Base-by-base conservation (phyloP, 2,329 filamentous ascomycete species). In the Penicillium italicum region DNA sequence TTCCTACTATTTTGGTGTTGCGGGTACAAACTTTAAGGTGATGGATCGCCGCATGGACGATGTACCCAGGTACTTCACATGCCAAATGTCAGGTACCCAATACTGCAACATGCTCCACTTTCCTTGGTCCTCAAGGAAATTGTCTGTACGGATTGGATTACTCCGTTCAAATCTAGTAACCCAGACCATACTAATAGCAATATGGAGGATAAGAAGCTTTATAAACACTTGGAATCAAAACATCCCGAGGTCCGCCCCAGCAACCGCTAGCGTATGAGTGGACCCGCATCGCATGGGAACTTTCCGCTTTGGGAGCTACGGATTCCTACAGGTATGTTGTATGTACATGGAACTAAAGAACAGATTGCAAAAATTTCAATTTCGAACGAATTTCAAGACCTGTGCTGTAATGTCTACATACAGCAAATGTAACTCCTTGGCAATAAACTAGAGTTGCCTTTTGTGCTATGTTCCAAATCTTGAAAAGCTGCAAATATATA, bases 11-110 rank as follows among this genome's bases (percentile, higher is more conserved):
- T 46, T 24, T 24, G n/a, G 59, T 56, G 62, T 65, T 44, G 48
- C 49, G n/a, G 56, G 56, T 66, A 66, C 63, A 51, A 55, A 43
- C 37, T 53, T 60, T 41, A 55, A 28, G 36, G 56, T 65, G 59
- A 56, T 44, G 16, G 43, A 50, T 31, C 56, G 55, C 57, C 55
- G 62, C 62, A 63, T 65, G 48, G 50, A 48, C 50, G 30, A 65
- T 49, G 62, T 63, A 64, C 59, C 57, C n/a, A 14, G 44, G 55
- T 53, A 54, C 44, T 48, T 55, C 46, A 44, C 47, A 43, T 51
- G 52, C 20, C 45, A 34, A 50, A 53, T 40, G 45, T 30, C 53
- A 58, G 59, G 28, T 36, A 38, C 51, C 60, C 55, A 53, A 57
- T 57, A 42, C n/a, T n/a, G 28, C 4, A 31, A 31, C 12, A 31